Conservation (phyloP, 2,329 filamentous ascomycete genomes). For the Stachybotrys elegans region DNA sequence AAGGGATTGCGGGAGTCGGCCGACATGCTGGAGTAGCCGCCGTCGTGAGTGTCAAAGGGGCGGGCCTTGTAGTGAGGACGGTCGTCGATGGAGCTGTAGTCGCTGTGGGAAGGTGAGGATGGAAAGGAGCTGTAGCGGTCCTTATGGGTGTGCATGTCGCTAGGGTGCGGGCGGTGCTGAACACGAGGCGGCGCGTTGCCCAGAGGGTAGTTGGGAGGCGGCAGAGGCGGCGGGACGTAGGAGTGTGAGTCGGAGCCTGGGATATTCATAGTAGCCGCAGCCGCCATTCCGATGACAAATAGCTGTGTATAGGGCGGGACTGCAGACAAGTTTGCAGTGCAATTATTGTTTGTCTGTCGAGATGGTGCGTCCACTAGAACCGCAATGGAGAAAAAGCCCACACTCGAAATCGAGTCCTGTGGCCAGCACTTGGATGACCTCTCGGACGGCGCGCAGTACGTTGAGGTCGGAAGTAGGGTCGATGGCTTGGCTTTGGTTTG, state of each 20-base stretch:
- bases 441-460: no score
- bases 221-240: slow-evolving; percentile 34
- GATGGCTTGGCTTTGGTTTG: no score
- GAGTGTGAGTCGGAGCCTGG: slow-evolving; percentile 27
- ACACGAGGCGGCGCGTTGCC: no score
- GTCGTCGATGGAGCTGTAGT: slow-evolving; percentile 32
- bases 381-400: no score
- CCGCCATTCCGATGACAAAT: no score
- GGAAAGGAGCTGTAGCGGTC: slow-evolving; percentile 14
- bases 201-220: slow-evolving; percentile 38
- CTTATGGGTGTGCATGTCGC: slow-evolving; percentile 22
- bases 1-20: slow-evolving; percentile 36
- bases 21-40: slow-evolving; percentile 37
- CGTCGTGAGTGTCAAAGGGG: slow-evolving; percentile 29
- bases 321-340: no score
- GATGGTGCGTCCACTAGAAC: no score
- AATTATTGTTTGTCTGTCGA: no score
- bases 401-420: no score
- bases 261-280: slow-evolving; percentile 38
- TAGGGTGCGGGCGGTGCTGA: slow-evolving; percentile 11
- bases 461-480: no score
- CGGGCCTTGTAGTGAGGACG: slow-evolving; percentile 26
- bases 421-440: no score
- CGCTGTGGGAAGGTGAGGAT: slow-evolving; percentile 26
- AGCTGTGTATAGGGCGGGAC: no score